phyloP scores from a whole-genome alignment of 371 early-diverging fungal genomes.

The Blakeslea trispora region DNA sequence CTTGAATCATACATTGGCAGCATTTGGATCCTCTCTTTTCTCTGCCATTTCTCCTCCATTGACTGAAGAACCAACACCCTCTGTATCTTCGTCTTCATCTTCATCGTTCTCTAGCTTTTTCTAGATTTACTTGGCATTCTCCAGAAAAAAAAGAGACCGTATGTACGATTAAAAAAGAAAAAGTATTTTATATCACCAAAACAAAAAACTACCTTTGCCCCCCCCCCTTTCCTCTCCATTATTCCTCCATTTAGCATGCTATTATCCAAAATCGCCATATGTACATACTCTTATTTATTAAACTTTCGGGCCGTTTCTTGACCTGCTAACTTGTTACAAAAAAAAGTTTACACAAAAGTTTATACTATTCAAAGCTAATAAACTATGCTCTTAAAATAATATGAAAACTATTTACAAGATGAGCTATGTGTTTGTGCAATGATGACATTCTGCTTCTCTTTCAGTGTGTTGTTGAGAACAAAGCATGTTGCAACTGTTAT shows the following conservation, averaged over 20 bases:
- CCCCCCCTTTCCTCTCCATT: no score
- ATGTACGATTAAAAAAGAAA: neutral
- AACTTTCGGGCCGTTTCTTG: no score
- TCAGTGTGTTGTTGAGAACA: neutral
- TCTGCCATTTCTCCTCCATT: slow-evolving; percentile 9
- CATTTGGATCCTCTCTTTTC: slow-evolving; percentile 37
- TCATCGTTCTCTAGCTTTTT: slow-evolving; percentile 1
- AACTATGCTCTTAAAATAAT: no score
- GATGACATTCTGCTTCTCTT: no score
- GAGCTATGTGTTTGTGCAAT: no score
- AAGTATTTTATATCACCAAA: neutral
- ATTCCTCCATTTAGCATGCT: neutral
- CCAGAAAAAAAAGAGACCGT: neutral
- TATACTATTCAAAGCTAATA: no score
- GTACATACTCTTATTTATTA: no score
- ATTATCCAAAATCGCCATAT: neutral
- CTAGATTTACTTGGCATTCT: neutral
- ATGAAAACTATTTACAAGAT: no score
- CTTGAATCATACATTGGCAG: slow-evolving; percentile 41
- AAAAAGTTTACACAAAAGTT: no score
- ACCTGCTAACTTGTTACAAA: no score
- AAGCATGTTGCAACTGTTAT: neutral
- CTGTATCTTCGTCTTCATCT: slow-evolving; percentile 3
- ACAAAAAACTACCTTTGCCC: neutral
- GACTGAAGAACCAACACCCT: slow-evolving; percentile 2